Conservation (phyloP, 345 rosid genomes). For the Salix koriyanagi region DNA sequence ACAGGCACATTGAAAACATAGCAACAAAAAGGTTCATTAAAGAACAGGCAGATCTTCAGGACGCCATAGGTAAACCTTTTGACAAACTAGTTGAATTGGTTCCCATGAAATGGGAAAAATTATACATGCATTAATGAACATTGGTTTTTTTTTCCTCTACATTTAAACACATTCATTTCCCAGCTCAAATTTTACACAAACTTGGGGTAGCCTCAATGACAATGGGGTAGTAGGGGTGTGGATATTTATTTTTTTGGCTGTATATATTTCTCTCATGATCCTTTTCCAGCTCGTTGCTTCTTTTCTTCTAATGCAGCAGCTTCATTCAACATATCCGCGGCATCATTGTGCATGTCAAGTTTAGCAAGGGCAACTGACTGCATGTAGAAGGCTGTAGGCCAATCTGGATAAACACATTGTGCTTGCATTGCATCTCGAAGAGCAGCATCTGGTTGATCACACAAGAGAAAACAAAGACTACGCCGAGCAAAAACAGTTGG, state of each 20-base stretch:
- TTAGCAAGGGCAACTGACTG: constrained; percentile 96
- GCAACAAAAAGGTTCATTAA: background rate
- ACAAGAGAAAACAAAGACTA: constrained; percentile 80
- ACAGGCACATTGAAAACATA: background rate
- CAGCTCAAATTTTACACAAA: constrained; percentile 39
- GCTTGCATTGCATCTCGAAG: constrained; percentile 98
- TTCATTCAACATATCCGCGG: constrained; percentile 91
- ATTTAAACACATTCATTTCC: constrained; percentile 15
- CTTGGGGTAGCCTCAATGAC: constrained; percentile 30
- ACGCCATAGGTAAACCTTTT: background rate
- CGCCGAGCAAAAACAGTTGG: constrained; percentile 91
- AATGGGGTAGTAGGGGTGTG: constrained; percentile 4
- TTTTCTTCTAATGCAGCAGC: constrained; percentile 83
- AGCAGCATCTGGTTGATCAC: constrained; percentile 86
- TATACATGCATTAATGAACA: constrained; percentile 18
- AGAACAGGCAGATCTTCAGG: background rate
- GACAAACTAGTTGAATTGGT: no score
- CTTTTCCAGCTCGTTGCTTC: constrained; percentile 65
- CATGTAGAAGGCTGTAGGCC: constrained; percentile 97
- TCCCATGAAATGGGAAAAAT: background rate
- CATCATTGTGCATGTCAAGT: constrained; percentile 90
- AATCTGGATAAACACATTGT: constrained; percentile 71
- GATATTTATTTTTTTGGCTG: background rate
- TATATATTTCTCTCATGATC: constrained; percentile 31
- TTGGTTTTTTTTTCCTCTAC: background rate